Base-by-base conservation (phyloP, 306 rosid genomes). In the Prinsepia uniflora region DNA sequence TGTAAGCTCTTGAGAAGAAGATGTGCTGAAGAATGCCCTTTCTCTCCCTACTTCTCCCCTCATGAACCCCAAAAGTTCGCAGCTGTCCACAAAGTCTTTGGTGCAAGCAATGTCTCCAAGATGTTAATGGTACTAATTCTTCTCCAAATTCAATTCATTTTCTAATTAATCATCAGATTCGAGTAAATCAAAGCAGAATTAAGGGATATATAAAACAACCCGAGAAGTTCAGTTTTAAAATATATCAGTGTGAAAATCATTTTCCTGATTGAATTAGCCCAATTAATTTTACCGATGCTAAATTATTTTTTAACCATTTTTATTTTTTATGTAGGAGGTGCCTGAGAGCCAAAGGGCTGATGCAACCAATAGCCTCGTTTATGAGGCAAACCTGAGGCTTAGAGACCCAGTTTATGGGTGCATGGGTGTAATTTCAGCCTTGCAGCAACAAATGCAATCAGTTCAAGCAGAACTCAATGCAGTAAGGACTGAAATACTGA, bases 21-120 rank as follows among this genome's bases (percentile, higher is more conserved):
- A 53, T 93, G 98, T 74, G 94, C 96, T 66, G 93, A 90, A 65
- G 96, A 93, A 79, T 93, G 96, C 63, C 93, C 98, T 67, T 93
- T 93, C 78, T 85, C 92, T 53, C 98, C 96, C 34, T 93, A 93
- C 41, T 93, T 93, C 67, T 93, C 98, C 69, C 98, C 97, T 0
- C 96, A 85, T 20, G 98, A 93, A 30, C 98, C 97, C 42, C 97
- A 82, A 4, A 93, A 93, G 59, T 93, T 93, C 59, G 87, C 96
- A 42, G 91, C 96, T 0, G 98, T 93, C 41, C 98, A 93, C 79
- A 90, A 85, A 73, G 92, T 93, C 20, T 93, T 93, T 63, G 98
- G 98, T 57, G 98, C 98, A 43, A 90, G 98, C 90, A 93, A 93
- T 76, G 98, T 93, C 75, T 93, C 98, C 68, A 93, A 93, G 84